Percentiles rank a stretch among this genome's conserved stretches.
Evolutionary conservation across 768 basidiomycete genomes (phyloP).

Genomic region (Coprinopsis sp.): DNA sequence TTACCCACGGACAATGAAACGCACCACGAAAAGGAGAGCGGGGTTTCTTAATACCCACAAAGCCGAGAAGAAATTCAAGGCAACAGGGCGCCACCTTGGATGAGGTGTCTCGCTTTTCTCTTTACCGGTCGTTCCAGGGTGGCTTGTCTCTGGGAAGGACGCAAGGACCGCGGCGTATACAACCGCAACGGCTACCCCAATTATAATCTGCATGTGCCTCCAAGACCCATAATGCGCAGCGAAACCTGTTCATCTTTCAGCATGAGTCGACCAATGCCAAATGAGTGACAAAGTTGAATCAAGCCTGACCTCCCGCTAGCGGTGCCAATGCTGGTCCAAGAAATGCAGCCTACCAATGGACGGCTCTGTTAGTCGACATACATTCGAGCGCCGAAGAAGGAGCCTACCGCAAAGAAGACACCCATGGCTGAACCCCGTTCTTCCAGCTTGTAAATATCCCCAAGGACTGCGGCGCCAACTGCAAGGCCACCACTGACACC

Average conservation of each 20-base stretch:
- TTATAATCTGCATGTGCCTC: slow-evolving; percentile 50
- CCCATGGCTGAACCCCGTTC: slow-evolving; percentile 59
- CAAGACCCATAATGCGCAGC: slow-evolving; percentile 61
- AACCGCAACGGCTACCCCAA: slow-evolving; percentile 38
- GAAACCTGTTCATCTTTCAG: slow-evolving; percentile 18
- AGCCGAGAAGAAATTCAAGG: slow-evolving; percentile 56
- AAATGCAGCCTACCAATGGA: slow-evolving; percentile 38
- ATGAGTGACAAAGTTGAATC: too few species aligned
- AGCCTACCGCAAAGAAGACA: slow-evolving; percentile 46
- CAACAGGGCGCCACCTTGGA: slow-evolving; percentile 28
- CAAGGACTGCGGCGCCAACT: slow-evolving; percentile 57
- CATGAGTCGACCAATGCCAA: too few species aligned
- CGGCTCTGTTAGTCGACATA: background rate
- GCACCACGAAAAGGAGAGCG: slow-evolving; percentile 50
- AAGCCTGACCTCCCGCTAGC: slow-evolving; percentile 52
- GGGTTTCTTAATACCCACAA: slow-evolving; percentile 53
- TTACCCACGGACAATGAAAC: slow-evolving; percentile 16
- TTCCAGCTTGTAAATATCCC: slow-evolving; percentile 63
- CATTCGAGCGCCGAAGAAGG: background rate
- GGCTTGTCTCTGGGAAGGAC: slow-evolving; percentile 62
- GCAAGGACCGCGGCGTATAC: slow-evolving; percentile 36
- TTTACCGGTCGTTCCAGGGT: slow-evolving; percentile 52
- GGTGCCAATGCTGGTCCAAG: slow-evolving; percentile 63
- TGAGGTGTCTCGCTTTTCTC: slow-evolving; percentile 36
- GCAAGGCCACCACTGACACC: slow-evolving; percentile 54